Conservation (phyloP, 2,329 filamentous ascomycete genomes). For the Colletotrichum lupini region DNA sequence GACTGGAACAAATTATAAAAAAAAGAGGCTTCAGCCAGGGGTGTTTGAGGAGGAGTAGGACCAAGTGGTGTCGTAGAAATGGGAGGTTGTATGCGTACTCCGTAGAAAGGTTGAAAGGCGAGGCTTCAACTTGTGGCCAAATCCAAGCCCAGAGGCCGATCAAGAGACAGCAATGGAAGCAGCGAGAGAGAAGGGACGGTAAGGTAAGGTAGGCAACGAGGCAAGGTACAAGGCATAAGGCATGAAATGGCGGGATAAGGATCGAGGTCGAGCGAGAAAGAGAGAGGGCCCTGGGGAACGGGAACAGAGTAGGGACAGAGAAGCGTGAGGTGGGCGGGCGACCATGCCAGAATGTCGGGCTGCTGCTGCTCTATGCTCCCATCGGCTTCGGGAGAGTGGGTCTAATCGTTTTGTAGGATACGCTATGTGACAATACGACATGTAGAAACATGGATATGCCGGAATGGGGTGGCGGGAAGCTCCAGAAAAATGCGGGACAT, state of each 20-base stretch:
- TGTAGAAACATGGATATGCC: constrained; percentile 22
- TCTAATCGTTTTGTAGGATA: neutral
- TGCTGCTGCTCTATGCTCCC: constrained; percentile 13
- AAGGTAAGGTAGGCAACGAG: neutral
- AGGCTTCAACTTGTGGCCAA: constrained; percentile 23
- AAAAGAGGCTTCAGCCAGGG: neutral
- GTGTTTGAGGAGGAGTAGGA: constrained; percentile 7
- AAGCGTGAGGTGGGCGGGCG: constrained; percentile 31
- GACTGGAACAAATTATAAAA: neutral
- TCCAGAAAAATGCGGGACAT: constrained; percentile 22
- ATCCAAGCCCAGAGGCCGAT: constrained; percentile 17
- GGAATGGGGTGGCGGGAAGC: constrained; percentile 17
- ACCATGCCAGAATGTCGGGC: constrained; percentile 17
- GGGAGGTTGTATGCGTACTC: neutral
- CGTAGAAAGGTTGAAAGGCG: neutral
- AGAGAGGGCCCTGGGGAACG: constrained; percentile 7
- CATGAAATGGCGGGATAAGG: neutral
- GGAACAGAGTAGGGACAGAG: constrained; percentile 23
- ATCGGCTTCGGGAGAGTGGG: neutral
- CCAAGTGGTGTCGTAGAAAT: constrained; percentile 16
- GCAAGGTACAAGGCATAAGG: neutral
- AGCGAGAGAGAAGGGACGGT: neutral
- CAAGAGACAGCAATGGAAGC: neutral
- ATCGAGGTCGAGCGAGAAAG: neutral
- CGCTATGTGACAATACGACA: neutral